phyloP scores from a whole-genome alignment of 2,329 filamentous ascomycete genomes.

The Botrytis fragariae region DNA sequence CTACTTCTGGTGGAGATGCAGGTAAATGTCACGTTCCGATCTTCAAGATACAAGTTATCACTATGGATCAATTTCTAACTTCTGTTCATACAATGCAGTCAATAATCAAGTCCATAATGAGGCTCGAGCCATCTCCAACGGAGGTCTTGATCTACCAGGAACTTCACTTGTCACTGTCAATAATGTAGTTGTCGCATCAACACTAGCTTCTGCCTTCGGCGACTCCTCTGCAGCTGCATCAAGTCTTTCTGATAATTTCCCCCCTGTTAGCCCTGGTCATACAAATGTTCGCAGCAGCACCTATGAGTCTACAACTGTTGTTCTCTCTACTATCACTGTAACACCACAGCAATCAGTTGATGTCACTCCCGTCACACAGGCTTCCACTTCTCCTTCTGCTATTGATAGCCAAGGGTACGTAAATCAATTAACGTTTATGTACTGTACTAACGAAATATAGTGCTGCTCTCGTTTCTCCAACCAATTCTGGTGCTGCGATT shows the following conservation, averaged over 20 bases:
- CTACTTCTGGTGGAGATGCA: background rate
- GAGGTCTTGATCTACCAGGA: background rate
- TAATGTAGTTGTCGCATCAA: conserved; percentile 13
- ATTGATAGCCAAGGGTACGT: background rate
- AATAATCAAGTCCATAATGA: background rate
- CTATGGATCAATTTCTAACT: background rate
- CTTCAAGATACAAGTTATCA: background rate
- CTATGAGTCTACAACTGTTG: background rate
- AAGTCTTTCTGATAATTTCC: background rate
- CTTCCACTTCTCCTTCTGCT: background rate
- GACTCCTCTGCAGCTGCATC: background rate
- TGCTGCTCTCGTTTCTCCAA: background rate
- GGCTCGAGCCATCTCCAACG: background rate
- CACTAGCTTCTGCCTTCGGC: background rate
- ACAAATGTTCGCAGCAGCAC: background rate
- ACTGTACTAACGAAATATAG: background rate
- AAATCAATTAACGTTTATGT: background rate
- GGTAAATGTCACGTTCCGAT: background rate
- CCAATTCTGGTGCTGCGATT: background rate
- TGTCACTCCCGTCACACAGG: background rate
- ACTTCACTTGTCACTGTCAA: conserved; percentile 9
- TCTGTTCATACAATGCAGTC: background rate
- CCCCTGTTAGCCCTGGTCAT: background rate
- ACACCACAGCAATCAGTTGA: background rate
- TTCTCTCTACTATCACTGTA: background rate